Conservation (phyloP, 2,329 filamentous ascomycete genomes). For the Seiridium cupressi region DNA sequence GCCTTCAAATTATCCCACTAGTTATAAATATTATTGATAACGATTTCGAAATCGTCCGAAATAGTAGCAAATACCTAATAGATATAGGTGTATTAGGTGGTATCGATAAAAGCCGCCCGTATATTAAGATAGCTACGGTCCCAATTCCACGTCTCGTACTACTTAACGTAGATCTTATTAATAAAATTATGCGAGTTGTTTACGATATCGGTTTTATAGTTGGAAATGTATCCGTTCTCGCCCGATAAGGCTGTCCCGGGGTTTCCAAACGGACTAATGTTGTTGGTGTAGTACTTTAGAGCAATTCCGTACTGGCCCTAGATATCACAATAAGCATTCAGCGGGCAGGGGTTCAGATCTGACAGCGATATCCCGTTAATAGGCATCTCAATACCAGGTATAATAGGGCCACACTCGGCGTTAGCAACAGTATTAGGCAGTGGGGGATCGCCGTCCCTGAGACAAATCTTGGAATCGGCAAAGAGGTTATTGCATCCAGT, state of each 20-base stretch:
- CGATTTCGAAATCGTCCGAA: neutral
- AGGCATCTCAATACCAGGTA: conserved; percentile 8
- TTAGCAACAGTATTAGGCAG: conserved; percentile 15
- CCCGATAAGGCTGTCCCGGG: conserved; percentile 1
- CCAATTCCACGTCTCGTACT: conserved; percentile 15
- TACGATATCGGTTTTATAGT: conserved; percentile 13
- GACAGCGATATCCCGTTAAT: neutral
- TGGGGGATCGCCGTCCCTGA: conserved; percentile 18
- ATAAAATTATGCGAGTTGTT: conserved; percentile 1
- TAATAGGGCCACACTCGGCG: conserved; percentile 17
- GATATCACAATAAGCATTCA: conserved; percentile 17
- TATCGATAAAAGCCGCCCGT: conserved; percentile 12
- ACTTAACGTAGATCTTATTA: conserved; percentile 7
- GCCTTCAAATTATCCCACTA: conserved; percentile 18
- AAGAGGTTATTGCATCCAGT: conserved; percentile 13
- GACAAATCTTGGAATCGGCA: conserved; percentile 17
- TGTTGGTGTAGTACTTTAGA: conserved; percentile 15
- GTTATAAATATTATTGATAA: neutral
- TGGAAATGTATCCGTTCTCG: conserved; percentile 11
- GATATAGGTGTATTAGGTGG: conserved; percentile 13
- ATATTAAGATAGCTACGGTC: conserved; percentile 15
- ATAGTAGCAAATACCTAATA: conserved; percentile 32
- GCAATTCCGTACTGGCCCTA: conserved; percentile 30
- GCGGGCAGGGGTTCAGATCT: conserved; percentile 15
- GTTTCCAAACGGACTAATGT: neutral